phyloP scores from a whole-genome alignment of 768 basidiomycete species.

The Leccinellum rugosiceps region DNA sequence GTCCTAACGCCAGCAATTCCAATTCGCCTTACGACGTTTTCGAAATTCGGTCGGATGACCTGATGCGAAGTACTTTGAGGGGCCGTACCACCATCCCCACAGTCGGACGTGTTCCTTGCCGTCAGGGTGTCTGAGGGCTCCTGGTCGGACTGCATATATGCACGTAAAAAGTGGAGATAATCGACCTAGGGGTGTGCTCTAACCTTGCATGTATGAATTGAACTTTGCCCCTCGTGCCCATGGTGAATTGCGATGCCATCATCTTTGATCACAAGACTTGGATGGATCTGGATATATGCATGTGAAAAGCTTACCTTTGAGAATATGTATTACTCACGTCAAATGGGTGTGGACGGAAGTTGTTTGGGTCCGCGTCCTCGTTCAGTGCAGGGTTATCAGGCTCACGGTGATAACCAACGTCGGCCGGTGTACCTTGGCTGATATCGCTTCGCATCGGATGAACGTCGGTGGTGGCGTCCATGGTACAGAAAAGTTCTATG shows the following conservation, averaged over 20 bases:
- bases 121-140: background rate
- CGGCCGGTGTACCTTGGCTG: background rate
- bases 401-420: background rate
- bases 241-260: background rate
- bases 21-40: conserved; percentile 14
- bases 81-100: background rate
- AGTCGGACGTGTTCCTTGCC: background rate
- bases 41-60: background rate
- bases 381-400: background rate
- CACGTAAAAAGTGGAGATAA: conserved; percentile 7
- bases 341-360: background rate
- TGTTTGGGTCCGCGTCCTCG: background rate
- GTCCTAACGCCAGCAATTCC: background rate
- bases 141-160: conserved; percentile 20
- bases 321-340: conserved; percentile 3
- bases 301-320: background rate
- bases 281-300: conserved; percentile 15
- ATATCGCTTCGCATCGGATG: background rate
- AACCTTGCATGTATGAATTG: conserved; percentile 7
- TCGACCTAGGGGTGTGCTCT: background rate
- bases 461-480: conserved; percentile 6
- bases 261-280: background rate
- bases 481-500: background rate
- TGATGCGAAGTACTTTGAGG: background rate
- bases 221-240: background rate